phyloP scores from a whole-genome alignment of 2,329 filamentous ascomycete genomes.

The Remersonia thermophila region DNA sequence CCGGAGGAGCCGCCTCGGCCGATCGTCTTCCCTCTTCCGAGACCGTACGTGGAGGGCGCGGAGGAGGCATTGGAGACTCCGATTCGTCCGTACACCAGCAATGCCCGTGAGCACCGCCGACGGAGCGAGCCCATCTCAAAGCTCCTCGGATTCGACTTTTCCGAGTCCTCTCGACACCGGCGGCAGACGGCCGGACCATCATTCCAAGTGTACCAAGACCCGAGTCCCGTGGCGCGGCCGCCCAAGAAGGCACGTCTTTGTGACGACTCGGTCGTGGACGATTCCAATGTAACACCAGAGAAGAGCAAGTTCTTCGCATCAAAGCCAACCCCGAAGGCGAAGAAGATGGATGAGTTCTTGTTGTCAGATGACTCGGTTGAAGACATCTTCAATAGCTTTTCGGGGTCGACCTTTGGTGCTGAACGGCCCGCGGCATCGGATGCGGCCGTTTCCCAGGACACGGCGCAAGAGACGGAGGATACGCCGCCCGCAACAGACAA shows the following conservation, averaged over 20 bases:
- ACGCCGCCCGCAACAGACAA: constrained; percentile 9
- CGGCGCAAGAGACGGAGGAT: constrained; percentile 12
- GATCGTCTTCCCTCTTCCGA: constrained; percentile 45
- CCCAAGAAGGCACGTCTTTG: constrained; percentile 47
- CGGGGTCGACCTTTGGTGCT: constrained; percentile 30
- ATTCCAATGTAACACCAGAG: constrained; percentile 25
- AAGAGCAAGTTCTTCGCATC: constrained; percentile 44
- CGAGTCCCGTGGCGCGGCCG: constrained; percentile 26
- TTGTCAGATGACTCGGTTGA: constrained; percentile 47
- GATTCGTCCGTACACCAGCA: constrained; percentile 20
- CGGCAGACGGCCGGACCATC: constrained; percentile 18
- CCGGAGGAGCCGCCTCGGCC: constrained; percentile 37
- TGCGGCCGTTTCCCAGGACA: constrained; percentile 34
- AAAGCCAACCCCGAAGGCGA: constrained; percentile 17
- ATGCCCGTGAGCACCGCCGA: constrained; percentile 31
- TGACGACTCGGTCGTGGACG: constrained; percentile 26
- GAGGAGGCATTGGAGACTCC: constrained; percentile 8
- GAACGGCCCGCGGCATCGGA: constrained; percentile 24
- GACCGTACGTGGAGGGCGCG: constrained; percentile 39
- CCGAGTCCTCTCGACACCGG: constrained; percentile 11
- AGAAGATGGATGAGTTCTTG: constrained; percentile 27
- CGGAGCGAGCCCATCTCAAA: constrained; percentile 40
- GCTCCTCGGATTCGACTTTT: constrained; percentile 23
- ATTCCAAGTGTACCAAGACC: constrained; percentile 17
- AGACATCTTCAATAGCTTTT: constrained; percentile 38